Base-by-base conservation (phyloP, 2,329 filamentous ascomycete genomes). In the Trichophyton equinum region DNA sequence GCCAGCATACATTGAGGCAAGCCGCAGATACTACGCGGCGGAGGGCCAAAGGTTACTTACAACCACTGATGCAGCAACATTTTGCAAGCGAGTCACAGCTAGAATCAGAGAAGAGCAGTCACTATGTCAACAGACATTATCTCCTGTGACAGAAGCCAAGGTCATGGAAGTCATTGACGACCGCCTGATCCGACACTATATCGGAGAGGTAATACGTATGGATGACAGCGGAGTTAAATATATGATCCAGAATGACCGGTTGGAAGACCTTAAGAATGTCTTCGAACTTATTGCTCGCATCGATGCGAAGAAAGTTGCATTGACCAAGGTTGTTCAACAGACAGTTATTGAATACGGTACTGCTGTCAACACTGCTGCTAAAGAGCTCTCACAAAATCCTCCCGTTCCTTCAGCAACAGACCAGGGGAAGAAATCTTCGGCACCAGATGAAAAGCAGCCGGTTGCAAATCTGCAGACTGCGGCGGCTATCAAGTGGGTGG, bases 401-500 rank as follows among this genome's bases (percentile, higher is more conserved):
- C 69, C 25, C 72, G 55, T 30, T 72, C 70, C 36, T 63, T 67
- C 56, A 66, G 74, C 46, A 71, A 73, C 61, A 65, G 76, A 47
- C 25, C 68, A 72, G 40, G 77, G 78, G 2, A 77, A 81, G 11
- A 80, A 81, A 6, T 80, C 74, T 1, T 81, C 81, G 36, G 76
- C 56, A 22, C 40, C 74, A 25, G 78, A 70, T 65, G 73, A 66
- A 70, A 81, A 61, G 68, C 70, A 81, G 42, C 82, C 77, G 62
- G 77, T 82, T 0, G 77, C 85, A 6, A 91, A 89, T 30, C 87
- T 90, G 71, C 87, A 91, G 69, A 97, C 94, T 0, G 82, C 84
- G 0, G 88, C 91, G 1, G 94, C 94, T 0, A 87, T 97, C 67
- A 89, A 88, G 68, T 99, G 94, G 94, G 92, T 97, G 1, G 89